Conservation (phyloP, 2,329 filamentous ascomycete species). For the Colletotrichum costaricense region DNA sequence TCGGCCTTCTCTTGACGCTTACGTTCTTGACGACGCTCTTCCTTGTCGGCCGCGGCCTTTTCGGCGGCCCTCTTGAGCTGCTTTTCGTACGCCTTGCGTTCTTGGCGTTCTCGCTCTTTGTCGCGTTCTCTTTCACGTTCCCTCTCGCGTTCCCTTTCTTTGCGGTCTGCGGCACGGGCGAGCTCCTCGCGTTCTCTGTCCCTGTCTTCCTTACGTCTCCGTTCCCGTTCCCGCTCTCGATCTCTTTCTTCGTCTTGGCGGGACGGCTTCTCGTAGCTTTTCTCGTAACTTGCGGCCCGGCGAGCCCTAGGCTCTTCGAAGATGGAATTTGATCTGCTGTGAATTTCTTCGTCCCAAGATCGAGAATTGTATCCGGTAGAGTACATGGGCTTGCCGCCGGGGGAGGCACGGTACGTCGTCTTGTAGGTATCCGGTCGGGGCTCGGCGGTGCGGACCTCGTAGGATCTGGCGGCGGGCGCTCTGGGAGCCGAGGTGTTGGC, state of each 20-base stretch:
- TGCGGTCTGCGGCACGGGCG: background rate
- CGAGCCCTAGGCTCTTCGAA: conserved; percentile 58
- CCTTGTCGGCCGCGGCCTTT: conserved; percentile 45
- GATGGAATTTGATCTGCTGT: conserved; percentile 45
- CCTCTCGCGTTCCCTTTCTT: conserved; percentile 34
- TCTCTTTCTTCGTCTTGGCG: conserved; percentile 55
- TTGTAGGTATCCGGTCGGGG: conserved; percentile 57
- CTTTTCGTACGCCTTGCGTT: conserved; percentile 39
- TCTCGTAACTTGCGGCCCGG: conserved; percentile 61
- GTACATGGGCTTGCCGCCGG: conserved; percentile 47
- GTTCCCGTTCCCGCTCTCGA: conserved; percentile 48
- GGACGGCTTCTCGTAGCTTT: conserved; percentile 59
- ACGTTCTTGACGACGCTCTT: conserved; percentile 48
- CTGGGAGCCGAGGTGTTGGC: conserved; percentile 57
- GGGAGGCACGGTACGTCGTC: conserved; percentile 43
- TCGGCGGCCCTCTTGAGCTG: conserved; percentile 37
- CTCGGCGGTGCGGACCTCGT: conserved; percentile 64
- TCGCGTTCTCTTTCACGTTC: conserved; percentile 31
- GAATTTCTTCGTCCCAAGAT: conserved; percentile 62
- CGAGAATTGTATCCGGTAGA: conserved; percentile 46
- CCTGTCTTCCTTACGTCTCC: conserved; percentile 33
- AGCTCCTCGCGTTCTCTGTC: conserved; percentile 37
- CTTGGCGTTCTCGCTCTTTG: conserved; percentile 11
- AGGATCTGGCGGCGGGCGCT: conserved; percentile 49
- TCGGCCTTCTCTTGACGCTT: conserved; percentile 46